Conservation (phyloP, 495 filamentous ascomycete species). For the Amphirosellinia nigrospora region DNA sequence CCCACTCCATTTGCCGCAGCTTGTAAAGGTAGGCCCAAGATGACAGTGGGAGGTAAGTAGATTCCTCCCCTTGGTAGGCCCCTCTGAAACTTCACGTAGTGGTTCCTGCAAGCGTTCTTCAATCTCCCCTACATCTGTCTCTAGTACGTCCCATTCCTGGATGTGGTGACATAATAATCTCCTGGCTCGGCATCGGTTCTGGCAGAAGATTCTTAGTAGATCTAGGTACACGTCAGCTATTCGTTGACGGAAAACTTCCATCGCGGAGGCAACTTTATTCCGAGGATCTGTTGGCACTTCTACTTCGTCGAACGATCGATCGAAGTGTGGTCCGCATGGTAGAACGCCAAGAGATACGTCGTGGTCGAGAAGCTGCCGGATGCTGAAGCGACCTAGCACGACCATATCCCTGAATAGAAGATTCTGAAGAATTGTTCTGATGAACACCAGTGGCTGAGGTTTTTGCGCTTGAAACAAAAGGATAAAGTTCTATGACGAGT, state of each 20-base stretch:
- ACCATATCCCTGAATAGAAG: slow-evolving; percentile 74
- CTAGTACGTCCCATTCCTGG: slow-evolving; percentile 82
- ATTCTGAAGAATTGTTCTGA: slow-evolving; percentile 79
- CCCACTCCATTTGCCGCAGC: slow-evolving; percentile 81
- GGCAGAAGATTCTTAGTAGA: slow-evolving; percentile 79
- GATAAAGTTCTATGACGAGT: slow-evolving; percentile 62
- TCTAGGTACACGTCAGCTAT: slow-evolving; percentile 80
- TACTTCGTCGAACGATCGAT: slow-evolving; percentile 73
- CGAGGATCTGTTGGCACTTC: slow-evolving; percentile 80
- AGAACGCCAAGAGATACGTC: slow-evolving; percentile 79
- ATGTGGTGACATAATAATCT: slow-evolving; percentile 82
- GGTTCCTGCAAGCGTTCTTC: slow-evolving; percentile 74
- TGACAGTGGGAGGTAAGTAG: slow-evolving; percentile 65
- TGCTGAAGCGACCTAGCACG: slow-evolving; percentile 67
- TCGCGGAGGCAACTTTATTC: slow-evolving; percentile 73
- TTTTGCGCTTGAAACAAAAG: slow-evolving; percentile 76
- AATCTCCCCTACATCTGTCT: slow-evolving; percentile 80
- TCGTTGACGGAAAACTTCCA: slow-evolving; percentile 80
- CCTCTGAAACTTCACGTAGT: slow-evolving; percentile 55
- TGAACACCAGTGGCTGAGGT: slow-evolving; percentile 82
- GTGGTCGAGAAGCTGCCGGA: slow-evolving; percentile 76
- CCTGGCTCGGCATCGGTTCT: slow-evolving; percentile 88
- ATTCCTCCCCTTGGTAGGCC: slow-evolving; percentile 3
- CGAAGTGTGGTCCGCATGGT: slow-evolving; percentile 71
- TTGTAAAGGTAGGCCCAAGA: slow-evolving; percentile 92